A percentile compares a stretch with the other conserved stretches of the same genome.
These are phyloP conservation scores for Dendrobium nobile DNA, from an alignment of 106 monocot species.

Conservation along the genomic window DNA sequence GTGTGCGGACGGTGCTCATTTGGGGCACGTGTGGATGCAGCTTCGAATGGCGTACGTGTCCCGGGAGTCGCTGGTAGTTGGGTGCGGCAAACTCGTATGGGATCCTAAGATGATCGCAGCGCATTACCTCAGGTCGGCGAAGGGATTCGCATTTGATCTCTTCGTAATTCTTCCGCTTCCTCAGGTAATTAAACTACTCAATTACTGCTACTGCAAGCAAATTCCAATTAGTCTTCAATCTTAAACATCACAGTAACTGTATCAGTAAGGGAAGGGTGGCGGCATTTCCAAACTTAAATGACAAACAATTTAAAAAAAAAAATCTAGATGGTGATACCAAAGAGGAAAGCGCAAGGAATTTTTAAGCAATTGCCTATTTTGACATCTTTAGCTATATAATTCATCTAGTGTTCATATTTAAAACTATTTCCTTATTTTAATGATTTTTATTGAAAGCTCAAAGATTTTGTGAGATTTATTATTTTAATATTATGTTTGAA, in stretches of 20 bases:
- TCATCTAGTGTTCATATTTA: neutral
- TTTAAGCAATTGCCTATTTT: too few relatives aligned
- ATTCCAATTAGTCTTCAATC: too few relatives aligned
- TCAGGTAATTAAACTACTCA: constrained; percentile 35
- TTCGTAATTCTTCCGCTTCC: constrained; percentile 80
- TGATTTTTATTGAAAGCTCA: neutral
- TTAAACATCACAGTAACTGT: too few relatives aligned
- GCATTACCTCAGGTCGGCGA: constrained; percentile 54
- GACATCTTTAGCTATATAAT: too few relatives aligned
- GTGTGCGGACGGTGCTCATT: constrained; percentile 48
- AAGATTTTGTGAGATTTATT: too few relatives aligned
- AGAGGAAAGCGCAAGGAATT: too few relatives aligned
- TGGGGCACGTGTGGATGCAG: constrained; percentile 71
- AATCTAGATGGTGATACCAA: too few relatives aligned
- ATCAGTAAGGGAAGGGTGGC: too few relatives aligned
- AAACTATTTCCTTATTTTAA: neutral
- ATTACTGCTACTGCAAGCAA: neutral
- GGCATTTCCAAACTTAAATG: too few relatives aligned
- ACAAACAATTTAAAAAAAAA: too few relatives aligned
- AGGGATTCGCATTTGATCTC: constrained; percentile 73
- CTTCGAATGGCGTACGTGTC: constrained; percentile 80
- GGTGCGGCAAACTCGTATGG: constrained; percentile 94
- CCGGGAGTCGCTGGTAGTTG: constrained; percentile 81
- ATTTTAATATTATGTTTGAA: too few relatives aligned
- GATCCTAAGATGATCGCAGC: constrained; percentile 56